Conservation (phyloP, 192 early-diverging fungal species). For the Lobosporangium transversale region DNA sequence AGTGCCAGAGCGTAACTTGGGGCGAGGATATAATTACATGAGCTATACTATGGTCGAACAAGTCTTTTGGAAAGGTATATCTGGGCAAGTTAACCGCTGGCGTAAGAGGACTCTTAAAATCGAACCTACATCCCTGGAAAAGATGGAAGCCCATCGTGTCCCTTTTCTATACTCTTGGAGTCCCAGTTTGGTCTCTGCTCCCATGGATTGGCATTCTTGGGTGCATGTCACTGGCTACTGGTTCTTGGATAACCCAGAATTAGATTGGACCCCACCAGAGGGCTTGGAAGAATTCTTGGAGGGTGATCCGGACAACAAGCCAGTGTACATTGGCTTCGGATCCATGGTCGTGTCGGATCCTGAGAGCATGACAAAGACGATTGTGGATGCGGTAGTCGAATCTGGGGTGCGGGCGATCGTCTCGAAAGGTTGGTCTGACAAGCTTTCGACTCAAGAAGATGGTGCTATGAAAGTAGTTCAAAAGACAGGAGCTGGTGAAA, state of each 20-base stretch:
- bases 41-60: constrained; percentile 76
- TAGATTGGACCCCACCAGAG: constrained; percentile 65
- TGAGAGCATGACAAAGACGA: constrained; percentile 63
- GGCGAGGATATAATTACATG: constrained; percentile 69
- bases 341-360: constrained; percentile 80
- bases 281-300: constrained; percentile 66
- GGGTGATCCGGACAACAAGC: constrained; percentile 50
- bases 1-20: constrained; percentile 57
- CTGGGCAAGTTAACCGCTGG: constrained; percentile 65
- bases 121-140: constrained; percentile 59
- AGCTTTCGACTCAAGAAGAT: constrained; percentile 48
- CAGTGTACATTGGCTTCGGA: constrained; percentile 83
- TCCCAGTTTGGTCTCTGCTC: constrained; percentile 66
- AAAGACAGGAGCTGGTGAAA: constrained; percentile 27
- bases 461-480: not conserved
- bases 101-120: constrained; percentile 57
- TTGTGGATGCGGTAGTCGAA: constrained; percentile 69
- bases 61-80: constrained; percentile 72
- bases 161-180: constrained; percentile 74
- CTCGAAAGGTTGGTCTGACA: constrained; percentile 79
- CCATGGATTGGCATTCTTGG: constrained; percentile 76
- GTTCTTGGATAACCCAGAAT: constrained; percentile 76
- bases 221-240: constrained; percentile 78
- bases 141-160: constrained; percentile 58
- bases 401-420: constrained; percentile 73